phyloP scores from a whole-genome alignment of 257 asterid genomes.

The Ophiorrhiza pumila region DNA sequence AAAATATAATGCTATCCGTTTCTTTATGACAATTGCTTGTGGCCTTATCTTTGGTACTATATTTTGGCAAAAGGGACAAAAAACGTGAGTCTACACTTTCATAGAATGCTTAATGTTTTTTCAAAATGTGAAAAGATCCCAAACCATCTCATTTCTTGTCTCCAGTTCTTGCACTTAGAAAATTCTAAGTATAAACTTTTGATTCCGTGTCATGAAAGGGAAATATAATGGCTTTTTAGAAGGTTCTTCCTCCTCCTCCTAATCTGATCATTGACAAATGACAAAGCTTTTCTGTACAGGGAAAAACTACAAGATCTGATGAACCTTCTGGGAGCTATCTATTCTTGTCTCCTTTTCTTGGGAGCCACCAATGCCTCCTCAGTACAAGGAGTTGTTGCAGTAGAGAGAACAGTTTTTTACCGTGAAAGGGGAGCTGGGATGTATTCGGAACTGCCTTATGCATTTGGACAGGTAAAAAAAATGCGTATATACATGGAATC shows the following conservation, averaged over 20 bases:
- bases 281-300: constrained; percentile 17
- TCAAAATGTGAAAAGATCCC: neutral
- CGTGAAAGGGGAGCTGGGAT: constrained; percentile 35
- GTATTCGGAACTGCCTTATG: constrained; percentile 40
- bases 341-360: constrained; percentile 27
- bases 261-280: neutral
- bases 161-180: neutral
- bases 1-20: constrained; percentile 38
- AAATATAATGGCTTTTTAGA: neutral
- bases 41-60: constrained; percentile 45
- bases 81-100: constrained; percentile 12
- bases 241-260: neutral
- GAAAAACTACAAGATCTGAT: constrained; percentile 25
- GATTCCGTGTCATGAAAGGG: neutral
- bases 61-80: constrained; percentile 37
- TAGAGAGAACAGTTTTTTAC: constrained; percentile 35
- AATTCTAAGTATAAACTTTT: neutral
- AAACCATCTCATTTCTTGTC: neutral
- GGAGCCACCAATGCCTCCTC: constrained; percentile 33
- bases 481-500: too few relatives aligned
- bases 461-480: constrained; percentile 27
- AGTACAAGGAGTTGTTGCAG: constrained; percentile 34
- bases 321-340: constrained; percentile 39
- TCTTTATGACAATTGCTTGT: constrained; percentile 35
- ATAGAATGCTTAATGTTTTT: too few relatives aligned